Evolutionary conservation across 2,329 filamentous ascomycete species (phyloP), one percentile per base, ranked within the genome.

Genomic region (Chaetomiaceae sp.): DNA sequence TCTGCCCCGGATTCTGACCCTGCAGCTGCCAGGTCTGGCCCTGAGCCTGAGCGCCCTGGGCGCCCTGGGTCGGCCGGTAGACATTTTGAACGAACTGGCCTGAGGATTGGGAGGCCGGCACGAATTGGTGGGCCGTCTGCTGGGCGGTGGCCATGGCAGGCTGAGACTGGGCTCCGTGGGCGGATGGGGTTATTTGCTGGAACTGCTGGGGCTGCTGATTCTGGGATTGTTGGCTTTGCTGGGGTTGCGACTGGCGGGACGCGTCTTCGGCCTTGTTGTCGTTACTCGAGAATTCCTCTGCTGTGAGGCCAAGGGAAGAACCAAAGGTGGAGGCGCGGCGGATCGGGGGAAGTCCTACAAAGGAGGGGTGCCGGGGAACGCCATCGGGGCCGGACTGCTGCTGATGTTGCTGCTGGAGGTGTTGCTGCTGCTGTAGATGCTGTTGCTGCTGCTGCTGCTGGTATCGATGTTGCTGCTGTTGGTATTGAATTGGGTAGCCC

Each of bases 271-370:
- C 14, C 7, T 38, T 50, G 57, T 48, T 53, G 44, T 47, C 45
- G 43, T 20, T 40, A 34, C 54, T n/a, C 22, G 48, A 56, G 39
- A 56, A 55, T 22, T 56, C 54, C 19, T 59, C 52, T 25, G 61
- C 55, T 34, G 54, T 59, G 22, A 57, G 55, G 69, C 71, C 33
- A 66, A 78, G 59, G 17, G 63, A 64, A 29, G 75, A 61, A 38
- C 76, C 77, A 65, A 85, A 80, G 3, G 78, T 80, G 15, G 82
- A 84, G 14, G 74, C 75, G 29, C 80, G 74, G 42, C 80, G 75
- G 54, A 85, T 82, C 1, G 79, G 80, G 3, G 82, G 82, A 34
- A 85, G 66, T 1, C 79, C 79, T 20, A 77, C 69, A 57, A 84
- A 84, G 1, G 79, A 81, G 1, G 76, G 71, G 11, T 73, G 68